Conservation (phyloP, 768 basidiomycete species). For the Chalciporus pseudorubinellus region DNA sequence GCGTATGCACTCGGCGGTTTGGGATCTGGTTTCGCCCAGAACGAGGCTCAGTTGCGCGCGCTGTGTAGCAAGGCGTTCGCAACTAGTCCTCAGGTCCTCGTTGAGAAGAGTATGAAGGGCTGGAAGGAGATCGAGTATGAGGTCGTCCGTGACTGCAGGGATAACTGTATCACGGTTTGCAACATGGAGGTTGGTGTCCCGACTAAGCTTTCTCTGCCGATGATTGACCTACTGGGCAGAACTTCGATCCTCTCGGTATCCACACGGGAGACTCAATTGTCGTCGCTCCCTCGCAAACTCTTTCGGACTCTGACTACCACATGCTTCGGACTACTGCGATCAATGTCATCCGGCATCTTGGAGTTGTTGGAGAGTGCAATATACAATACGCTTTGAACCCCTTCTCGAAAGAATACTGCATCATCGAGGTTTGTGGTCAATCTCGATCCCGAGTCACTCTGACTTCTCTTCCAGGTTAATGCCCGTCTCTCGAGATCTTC, state of each 20-base stretch:
- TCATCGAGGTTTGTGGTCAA: constrained; percentile 73
- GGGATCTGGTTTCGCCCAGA: constrained; percentile 94
- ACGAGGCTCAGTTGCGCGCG: constrained; percentile 84
- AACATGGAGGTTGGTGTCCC: constrained; percentile 93
- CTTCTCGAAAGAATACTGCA: constrained; percentile 92
- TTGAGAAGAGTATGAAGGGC: constrained; percentile 99
- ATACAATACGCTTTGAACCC: constrained; percentile 99
- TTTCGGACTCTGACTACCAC: constrained; percentile 99
- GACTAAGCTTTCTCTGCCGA: background rate
- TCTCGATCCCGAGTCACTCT: constrained; percentile 3
- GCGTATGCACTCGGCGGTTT: constrained; percentile 96
- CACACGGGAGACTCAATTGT: constrained; percentile 99
- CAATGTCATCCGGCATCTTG: constrained; percentile 97
- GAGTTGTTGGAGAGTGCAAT: constrained; percentile 97
- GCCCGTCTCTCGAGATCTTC: constrained; percentile 98
- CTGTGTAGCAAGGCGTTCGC: constrained; percentile 95
- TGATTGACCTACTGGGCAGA: constrained; percentile 46
- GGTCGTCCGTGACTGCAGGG: constrained; percentile 94
- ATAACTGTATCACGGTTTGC: constrained; percentile 99
- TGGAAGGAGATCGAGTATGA: constrained; percentile 99
- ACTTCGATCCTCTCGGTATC: constrained; percentile 98
- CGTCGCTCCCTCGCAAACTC: constrained; percentile 94
- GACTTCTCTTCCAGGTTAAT: constrained; percentile 55
- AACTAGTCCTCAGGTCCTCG: constrained; percentile 96
- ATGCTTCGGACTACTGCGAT: constrained; percentile 98